Base-by-base conservation (phyloP, 1,284 basidiomycete species). In the Trametes polyzona region DNA sequence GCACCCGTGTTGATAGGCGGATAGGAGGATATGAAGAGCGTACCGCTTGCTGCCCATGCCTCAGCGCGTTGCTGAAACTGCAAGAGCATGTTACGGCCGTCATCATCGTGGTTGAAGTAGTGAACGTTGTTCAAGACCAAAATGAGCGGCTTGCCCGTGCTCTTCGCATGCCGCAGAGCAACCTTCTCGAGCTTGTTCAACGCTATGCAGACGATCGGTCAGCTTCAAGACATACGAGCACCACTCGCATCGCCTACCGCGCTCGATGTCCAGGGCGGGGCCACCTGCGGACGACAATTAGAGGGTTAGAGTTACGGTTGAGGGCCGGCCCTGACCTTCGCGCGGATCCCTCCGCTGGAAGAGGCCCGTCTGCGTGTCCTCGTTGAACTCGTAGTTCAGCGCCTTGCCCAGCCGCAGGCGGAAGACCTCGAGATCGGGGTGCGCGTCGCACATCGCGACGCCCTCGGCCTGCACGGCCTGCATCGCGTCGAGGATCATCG, bases 131-230 rank as follows among this genome's bases (percentile, higher is more conserved):
- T 93, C 66, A 95, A 77, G 40, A 93, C 83, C 35, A 95, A 73
- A 0, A 95, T 86, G 4, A 94, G 76, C 0, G 93, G 91, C 47
- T 83, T 80, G 0, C 84, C 80, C 4, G 80, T 81, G 62, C 77
- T 74, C 42, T 76, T 74, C 35, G 86, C 77, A 66, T 79, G 83
- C 43, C 79, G 76, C 47, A 96, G 76, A 0, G 92, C 93, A 21
- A 95, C 92, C 69, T 95, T 95, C 69, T 94, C 92, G 2, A 93
- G 78, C 68, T 95, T 95, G 69, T 89, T 92, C 74, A 93, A 70
- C 0, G 89, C 89, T 85, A 47, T 4, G 57, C 26, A 46, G 1
- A 41, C 11, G 14, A 14, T 9, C 7, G 27, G 37, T 50, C 24
- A 47, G 24, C 24, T 2, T 33, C 11, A 14, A n/a, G 6, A 40